Evolutionary conservation across 129 eudicot species (phyloP).

Genomic region (Lonicera japonica): DNA sequence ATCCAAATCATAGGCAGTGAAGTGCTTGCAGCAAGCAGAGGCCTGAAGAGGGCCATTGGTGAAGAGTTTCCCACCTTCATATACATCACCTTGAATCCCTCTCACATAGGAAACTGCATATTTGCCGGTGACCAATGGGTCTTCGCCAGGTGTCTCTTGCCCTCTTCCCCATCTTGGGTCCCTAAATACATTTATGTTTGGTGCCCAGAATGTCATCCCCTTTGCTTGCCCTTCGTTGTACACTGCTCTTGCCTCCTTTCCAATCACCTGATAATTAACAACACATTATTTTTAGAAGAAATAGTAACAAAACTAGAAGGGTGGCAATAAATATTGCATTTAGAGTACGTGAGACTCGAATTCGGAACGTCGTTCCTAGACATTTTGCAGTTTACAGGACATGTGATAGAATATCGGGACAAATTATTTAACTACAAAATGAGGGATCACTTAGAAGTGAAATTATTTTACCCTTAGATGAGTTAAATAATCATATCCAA

Average conservation of each 20-base stretch:
- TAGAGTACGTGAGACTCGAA: too few species aligned
- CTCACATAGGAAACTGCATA: constrained; percentile 76
- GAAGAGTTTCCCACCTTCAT: constrained; percentile 53
- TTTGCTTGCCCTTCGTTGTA: constrained; percentile 69
- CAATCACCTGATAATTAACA: constrained; percentile 86
- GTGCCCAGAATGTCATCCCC: constrained; percentile 96
- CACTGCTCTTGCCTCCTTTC: constrained; percentile 73
- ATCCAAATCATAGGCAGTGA: constrained; percentile 92
- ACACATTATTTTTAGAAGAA: too few species aligned
- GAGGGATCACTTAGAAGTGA: too few species aligned
- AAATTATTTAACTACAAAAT: too few species aligned
- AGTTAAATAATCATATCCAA: too few species aligned
- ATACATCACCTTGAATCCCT: constrained; percentile 81
- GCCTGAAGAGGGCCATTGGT: constrained; percentile 62
- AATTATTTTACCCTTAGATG: too few species aligned
- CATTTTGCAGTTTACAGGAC: too few species aligned
- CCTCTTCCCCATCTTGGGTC: constrained; percentile 99
- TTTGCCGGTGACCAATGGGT: constrained; percentile 64
- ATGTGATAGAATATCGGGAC: too few species aligned
- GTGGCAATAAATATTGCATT: too few species aligned
- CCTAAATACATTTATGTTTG: constrained; percentile 76
- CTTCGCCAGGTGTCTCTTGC: constrained; percentile 98
- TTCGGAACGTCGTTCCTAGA: too few species aligned
- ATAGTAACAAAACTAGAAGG: too few species aligned
- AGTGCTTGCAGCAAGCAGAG: constrained; percentile 96